Percentiles rank a stretch among this genome's conserved stretches.
Conservation (phyloP, 768 basidiomycete genomes). For the Candolleomyces aberdarensis region DNA sequence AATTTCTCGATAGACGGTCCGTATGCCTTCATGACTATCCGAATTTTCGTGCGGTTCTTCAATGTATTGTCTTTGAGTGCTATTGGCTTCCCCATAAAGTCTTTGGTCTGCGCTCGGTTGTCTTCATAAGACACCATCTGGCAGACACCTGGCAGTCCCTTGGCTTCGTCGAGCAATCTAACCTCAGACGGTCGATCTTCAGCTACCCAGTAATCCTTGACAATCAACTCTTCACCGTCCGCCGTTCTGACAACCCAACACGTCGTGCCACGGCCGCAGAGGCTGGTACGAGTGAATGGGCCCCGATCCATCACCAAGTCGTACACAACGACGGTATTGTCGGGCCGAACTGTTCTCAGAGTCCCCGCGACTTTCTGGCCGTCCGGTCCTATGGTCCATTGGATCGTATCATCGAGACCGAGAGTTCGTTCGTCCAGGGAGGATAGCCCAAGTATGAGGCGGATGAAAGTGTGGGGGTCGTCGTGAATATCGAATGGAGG, state of each 20-base stretch:
- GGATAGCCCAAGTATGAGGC: neutral
- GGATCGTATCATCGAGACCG: neutral
- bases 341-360: neutral
- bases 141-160: neutral
- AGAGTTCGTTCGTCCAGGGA: neutral
- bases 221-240: neutral
- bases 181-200: neutral
- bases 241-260: neutral
- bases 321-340: neutral
- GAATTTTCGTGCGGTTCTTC: neutral
- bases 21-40: constrained; percentile 7
- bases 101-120: neutral
- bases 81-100: neutral
- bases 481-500: neutral
- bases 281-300: neutral
- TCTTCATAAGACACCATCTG: neutral
- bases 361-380: neutral
- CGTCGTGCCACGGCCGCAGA: neutral
- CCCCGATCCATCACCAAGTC: neutral
- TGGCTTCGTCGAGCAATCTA: neutral
- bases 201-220: neutral
- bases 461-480: neutral
- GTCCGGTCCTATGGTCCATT: neutral
- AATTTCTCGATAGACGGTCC: constrained; percentile 6
- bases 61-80: neutral